Evolutionary conservation across 176 grass and related monocot species (phyloP).

Genomic region (Tillandsia leiboldiana): DNA sequence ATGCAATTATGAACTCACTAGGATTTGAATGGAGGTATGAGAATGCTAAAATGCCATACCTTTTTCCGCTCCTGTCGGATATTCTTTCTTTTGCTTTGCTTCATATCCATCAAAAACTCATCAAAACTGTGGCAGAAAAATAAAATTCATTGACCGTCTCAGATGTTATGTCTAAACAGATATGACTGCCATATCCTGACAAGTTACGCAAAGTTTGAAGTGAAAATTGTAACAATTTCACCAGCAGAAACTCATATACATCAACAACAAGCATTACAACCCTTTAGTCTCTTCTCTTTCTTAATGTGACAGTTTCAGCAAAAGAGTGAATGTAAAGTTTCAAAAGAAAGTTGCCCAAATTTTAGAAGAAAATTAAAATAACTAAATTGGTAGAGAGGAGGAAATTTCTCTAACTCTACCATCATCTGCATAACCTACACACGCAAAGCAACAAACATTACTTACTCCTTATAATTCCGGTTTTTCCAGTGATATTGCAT

Average conservation of each 20-base stretch:
- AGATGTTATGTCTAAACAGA: neutral
- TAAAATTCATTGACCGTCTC: constrained; percentile 15
- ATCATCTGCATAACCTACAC: neutral
- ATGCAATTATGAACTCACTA: neutral
- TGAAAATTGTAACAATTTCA: no score
- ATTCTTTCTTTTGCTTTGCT: constrained; percentile 78
- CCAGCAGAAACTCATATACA: no score
- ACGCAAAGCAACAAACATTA: neutral
- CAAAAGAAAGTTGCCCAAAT: no score
- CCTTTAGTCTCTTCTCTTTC: no score
- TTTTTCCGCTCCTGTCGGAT: constrained; percentile 94
- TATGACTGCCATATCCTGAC: neutral
- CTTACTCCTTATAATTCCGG: constrained; percentile 77
- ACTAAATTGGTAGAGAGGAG: neutral
- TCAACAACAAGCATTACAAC: no score
- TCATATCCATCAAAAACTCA: constrained; percentile 98
- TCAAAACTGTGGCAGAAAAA: constrained; percentile 62
- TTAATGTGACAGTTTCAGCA: no score
- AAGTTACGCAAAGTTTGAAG: no score
- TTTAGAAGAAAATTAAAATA: neutral
- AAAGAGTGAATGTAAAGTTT: no score
- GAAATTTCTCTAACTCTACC: neutral
- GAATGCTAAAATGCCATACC: constrained; percentile 24
- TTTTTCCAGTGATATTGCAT: constrained; percentile 98
- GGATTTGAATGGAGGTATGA: neutral